Percentiles rank a stretch among this genome's conserved stretches.
Evolutionary conservation across 495 filamentous ascomycete species (phyloP).

Genomic region (Penicillium pancosmium): DNA sequence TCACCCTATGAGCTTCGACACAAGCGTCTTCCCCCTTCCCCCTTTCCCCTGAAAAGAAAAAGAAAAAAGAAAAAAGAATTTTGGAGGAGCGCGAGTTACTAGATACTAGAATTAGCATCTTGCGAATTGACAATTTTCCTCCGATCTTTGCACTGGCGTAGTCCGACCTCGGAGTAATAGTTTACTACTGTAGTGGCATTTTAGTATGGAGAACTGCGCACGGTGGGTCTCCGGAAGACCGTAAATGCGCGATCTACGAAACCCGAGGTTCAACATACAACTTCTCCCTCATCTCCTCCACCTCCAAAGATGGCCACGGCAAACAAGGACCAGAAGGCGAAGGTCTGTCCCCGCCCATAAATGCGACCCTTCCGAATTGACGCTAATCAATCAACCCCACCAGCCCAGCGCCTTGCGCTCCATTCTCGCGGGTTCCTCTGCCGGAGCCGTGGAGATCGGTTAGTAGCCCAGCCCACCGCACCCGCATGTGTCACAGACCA

Average conservation of each 20-base stretch:
- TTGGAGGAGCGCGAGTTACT: slow-evolving; percentile 32
- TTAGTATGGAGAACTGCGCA: slow-evolving; percentile 16
- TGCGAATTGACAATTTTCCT: slow-evolving; percentile 39
- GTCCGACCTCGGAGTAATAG: not conserved
- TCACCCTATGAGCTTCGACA: no score
- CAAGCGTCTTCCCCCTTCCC: not conserved
- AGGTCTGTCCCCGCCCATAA: slow-evolving; percentile 31
- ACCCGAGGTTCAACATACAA: slow-evolving; percentile 20
- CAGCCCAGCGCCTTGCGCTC: slow-evolving; percentile 82
- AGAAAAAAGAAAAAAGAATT: slow-evolving; percentile 24
- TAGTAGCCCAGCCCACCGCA: slow-evolving; percentile 19
- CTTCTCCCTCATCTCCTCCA: slow-evolving; percentile 5
- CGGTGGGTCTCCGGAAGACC: slow-evolving; percentile 23
- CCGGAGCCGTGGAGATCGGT: slow-evolving; percentile 96
- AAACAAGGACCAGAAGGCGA: slow-evolving; percentile 45
- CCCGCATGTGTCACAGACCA: not conserved
- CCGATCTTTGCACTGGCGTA: slow-evolving; percentile 10
- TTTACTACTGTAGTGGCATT: not conserved
- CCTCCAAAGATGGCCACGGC: slow-evolving; percentile 40
- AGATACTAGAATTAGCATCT: slow-evolving; percentile 21
- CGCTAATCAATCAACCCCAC: slow-evolving; percentile 23
- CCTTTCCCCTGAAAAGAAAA: slow-evolving; percentile 12
- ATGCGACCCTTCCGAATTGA: not conserved
- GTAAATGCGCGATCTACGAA: slow-evolving; percentile 19
- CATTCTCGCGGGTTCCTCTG: slow-evolving; percentile 84